phyloP scores from a whole-genome alignment of 2,329 filamentous ascomycete genomes.

The Neonectria magnoliae region DNA sequence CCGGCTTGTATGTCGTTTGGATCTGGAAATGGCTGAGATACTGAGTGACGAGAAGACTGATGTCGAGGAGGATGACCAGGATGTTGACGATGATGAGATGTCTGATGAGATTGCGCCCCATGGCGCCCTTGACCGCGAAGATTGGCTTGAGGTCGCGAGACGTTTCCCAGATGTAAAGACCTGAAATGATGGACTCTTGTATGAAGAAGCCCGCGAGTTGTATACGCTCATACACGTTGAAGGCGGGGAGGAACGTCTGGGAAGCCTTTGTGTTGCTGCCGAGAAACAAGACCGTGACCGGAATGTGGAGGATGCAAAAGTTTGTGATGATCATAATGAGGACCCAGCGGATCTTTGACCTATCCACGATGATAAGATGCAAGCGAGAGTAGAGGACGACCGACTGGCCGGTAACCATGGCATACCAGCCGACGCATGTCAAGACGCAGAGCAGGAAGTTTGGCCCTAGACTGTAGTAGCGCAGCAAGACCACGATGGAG shows the following conservation, averaged over 20 bases:
- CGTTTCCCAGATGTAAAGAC: constrained; percentile 1
- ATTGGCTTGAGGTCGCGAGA: not conserved
- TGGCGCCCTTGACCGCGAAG: not conserved
- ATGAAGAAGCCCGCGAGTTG: constrained; percentile 1
- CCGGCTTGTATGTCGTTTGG: not conserved
- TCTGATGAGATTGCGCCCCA: not conserved
- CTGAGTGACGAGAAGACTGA: not conserved
- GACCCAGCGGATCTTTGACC: not conserved
- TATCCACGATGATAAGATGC: not conserved
- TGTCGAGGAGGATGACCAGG: not conserved
- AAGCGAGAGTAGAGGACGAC: not conserved
- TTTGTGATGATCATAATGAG: not conserved
- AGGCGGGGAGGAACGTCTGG: not conserved
- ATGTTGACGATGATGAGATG: not conserved
- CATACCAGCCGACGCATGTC: constrained; percentile 1
- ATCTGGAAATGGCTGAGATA: constrained; percentile 4
- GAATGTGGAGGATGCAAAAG: not conserved
- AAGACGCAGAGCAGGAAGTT: not conserved
- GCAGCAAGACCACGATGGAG: not conserved
- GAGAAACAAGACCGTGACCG: not conserved
- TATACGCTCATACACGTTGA: not conserved
- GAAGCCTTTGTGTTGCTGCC: not conserved
- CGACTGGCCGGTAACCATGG: not conserved
- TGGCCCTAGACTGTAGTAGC: not conserved
- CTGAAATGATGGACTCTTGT: not conserved